Evolutionary conservation across 306 rosid genomes (phyloP).

Genomic region (Citrullus colocynthis): DNA sequence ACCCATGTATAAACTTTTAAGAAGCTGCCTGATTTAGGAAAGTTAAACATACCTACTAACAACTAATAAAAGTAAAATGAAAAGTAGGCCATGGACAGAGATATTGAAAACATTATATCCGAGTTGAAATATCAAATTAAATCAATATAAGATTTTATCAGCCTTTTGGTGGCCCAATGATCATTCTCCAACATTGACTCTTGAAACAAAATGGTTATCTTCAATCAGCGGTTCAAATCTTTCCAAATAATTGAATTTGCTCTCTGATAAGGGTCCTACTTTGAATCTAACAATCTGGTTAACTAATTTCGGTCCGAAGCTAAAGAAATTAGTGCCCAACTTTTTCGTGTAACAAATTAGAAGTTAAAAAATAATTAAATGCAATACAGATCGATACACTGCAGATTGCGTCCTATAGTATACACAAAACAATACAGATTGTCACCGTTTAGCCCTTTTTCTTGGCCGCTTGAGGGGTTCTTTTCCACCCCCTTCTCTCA

Average conservation of each 20-base stretch:
- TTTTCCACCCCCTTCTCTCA: conserved; percentile 43
- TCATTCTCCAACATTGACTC: background rate
- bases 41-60: background rate
- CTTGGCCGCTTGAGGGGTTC: conserved; percentile 29
- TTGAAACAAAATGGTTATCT: background rate
- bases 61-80: background rate
- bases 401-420: background rate
- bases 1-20: conserved; percentile 12
- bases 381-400: conserved; percentile 1
- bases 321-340: background rate
- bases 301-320: background rate
- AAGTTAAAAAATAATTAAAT: background rate
- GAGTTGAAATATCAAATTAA: background rate
- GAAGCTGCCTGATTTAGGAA: background rate
- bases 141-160: background rate
- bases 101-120: too few species aligned
- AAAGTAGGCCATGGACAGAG: background rate
- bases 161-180: too few species aligned
- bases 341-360: conserved; percentile 1
- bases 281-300: background rate
- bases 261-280: background rate
- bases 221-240: background rate
- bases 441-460: conserved; percentile 47
- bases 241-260: background rate
- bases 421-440: conserved; percentile 1